Evolutionary conservation across 371 early-diverging fungal genomes (phyloP), one percentile per base, ranked within the genome.

Genomic region (Syncephalastrum contaminatum): DNA sequence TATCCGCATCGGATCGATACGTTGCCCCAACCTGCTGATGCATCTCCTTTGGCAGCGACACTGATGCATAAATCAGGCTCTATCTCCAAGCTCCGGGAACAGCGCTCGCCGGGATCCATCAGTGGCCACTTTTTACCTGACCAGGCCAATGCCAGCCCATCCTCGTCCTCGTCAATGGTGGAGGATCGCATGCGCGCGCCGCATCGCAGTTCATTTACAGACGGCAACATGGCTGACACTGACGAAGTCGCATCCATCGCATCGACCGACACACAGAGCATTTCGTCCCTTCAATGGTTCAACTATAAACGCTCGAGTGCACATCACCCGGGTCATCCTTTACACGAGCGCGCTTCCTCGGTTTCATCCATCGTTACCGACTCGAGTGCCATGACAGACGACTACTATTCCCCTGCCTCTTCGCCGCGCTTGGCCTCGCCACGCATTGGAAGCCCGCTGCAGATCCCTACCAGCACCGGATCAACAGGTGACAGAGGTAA

Each of bases 31-130:
- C 27, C 20, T 25, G 12, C 19, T 15, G 44, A 44, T 14, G 19
- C 22, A 8, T 40, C 40, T 4, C 36, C 30, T 41, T 40, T 45
- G 16, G 21, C 30, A 14, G 18, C 30, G 20, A 40, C 54, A 18
- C 24, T 21, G 3, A 55, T 55, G 42, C 63, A 63, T 25, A 63
- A 59, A 67, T 58, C 68, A 8, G 68, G 68, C 36, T 67, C 68
- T 4, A 57, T 67, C 42, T 59, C 59, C 4, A 63, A 56, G 18
- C 39, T 63, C 12, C 60, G 63, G 8, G 68, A 63, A 36, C 54
- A 53, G 40, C 53, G 63, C 13, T 36, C 2, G 52, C 39, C 22
- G 20, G 45, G 21, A 45, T 8, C 45, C 21, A 10, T 13, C 22
- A 47, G 47, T 13, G 14, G 25, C 20, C 15, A 47, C 13, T 25